These are phyloP conservation scores for Mrakia blollopis DNA, from an alignment of 768 basidiomycete genomes.

Conservation along the genomic window DNA sequence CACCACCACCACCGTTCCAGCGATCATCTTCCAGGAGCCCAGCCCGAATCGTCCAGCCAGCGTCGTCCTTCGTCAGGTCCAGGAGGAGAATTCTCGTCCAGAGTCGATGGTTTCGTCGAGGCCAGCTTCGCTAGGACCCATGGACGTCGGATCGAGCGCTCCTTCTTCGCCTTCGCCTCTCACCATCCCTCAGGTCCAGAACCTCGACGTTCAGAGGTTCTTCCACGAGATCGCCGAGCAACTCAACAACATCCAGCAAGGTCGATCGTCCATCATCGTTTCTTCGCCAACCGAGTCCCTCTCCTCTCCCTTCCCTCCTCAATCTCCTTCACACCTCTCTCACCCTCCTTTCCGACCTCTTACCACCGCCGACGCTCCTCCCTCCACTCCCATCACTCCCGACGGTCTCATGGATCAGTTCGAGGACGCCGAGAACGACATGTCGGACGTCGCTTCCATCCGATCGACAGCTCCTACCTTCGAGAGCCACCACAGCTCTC, in stretches of 20 bases:
- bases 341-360: slow-evolving; percentile 31
- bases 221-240: slow-evolving; percentile 79
- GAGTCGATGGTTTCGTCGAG: not conserved
- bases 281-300: slow-evolving; percentile 37
- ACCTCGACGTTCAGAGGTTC: slow-evolving; percentile 73
- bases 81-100: not conserved
- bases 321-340: slow-evolving; percentile 35
- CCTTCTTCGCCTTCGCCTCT: slow-evolving; percentile 47
- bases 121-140: slow-evolving; percentile 3
- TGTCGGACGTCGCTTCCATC: slow-evolving; percentile 42
- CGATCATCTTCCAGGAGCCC: slow-evolving; percentile 40
- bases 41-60: slow-evolving; percentile 32
- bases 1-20: slow-evolving; percentile 35
- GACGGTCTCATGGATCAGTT: slow-evolving; percentile 38
- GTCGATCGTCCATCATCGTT: slow-evolving; percentile 48
- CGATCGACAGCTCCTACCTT: slow-evolving; percentile 35
- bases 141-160: slow-evolving; percentile 29
- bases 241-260: slow-evolving; percentile 57
- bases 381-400: slow-evolving; percentile 19
- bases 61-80: slow-evolving; percentile 34
- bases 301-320: slow-evolving; percentile 11
- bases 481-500: slow-evolving; percentile 15
- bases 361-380: slow-evolving; percentile 19
- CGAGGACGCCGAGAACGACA: slow-evolving; percentile 47
- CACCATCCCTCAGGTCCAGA: slow-evolving; percentile 64